These are phyloP conservation scores for Neckera pumila DNA, from an alignment of 225 moss, liverwort and hornwort genomes.

Conservation along the genomic window DNA sequence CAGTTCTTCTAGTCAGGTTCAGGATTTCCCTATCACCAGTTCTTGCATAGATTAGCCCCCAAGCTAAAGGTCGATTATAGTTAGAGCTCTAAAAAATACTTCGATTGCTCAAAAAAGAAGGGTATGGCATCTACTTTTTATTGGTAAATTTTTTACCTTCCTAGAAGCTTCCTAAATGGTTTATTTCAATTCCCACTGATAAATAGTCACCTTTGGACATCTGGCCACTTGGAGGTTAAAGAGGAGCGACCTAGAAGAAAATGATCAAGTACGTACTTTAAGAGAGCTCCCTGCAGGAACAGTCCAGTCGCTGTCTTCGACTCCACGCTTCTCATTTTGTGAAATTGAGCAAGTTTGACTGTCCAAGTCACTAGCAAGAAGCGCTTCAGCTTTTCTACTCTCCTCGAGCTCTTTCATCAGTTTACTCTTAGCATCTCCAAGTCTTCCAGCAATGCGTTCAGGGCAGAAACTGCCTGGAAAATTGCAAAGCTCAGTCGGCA, in stretches of 20 bases:
- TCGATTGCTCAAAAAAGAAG: neutral
- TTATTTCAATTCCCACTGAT: neutral
- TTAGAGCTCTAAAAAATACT: neutral
- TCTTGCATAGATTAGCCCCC: neutral
- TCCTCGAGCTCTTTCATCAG: conserved; percentile 29
- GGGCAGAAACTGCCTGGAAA: conserved; percentile 45
- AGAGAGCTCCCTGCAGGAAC: conserved; percentile 2
- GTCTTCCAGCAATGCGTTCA: conserved; percentile 24
- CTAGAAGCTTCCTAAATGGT: neutral
- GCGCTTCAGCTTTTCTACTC: conserved; percentile 10
- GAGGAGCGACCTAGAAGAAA: neutral
- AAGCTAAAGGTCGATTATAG: neutral
- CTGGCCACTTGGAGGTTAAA: neutral
- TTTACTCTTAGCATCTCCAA: conserved; percentile 13
- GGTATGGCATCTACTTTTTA: neutral
- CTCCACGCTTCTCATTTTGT: neutral
- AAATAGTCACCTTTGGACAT: neutral
- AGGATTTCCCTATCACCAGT: neutral
- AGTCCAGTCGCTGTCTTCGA: neutral
- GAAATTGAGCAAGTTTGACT: conserved; percentile 7
- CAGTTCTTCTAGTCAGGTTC: neutral
- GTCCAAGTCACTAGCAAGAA: neutral
- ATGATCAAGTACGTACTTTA: conserved; percentile 12
- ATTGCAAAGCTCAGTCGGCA: conserved; percentile 54
- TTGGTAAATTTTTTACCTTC: neutral